Base-by-base conservation (phyloP, 2,329 filamentous ascomycete genomes). In the Diaporthe nobilis region DNA sequence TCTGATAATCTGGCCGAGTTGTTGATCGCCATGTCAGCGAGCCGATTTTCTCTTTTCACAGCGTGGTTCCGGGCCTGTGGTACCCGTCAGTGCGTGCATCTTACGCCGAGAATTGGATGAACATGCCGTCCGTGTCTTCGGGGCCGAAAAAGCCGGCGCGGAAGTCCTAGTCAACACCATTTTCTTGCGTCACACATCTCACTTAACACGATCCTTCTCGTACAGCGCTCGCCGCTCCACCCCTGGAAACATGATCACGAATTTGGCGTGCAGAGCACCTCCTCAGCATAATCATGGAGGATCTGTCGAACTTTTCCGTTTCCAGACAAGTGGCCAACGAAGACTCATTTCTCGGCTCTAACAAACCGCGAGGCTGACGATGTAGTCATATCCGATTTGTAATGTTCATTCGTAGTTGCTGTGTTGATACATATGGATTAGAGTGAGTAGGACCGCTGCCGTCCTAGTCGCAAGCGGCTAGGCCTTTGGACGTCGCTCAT, bases 401-500 rank as follows among this genome's bases (percentile, higher is more conserved):
- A 20, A 57, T 28, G 17, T 58, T 47, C 25, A 67, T 58, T 55
- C 31, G 73, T 31, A 28, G 34, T 34, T 67, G 31, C 31, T 71
- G 20, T 76, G 49, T 61, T 76, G 58, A 20, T 72, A 76, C 75
- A 76, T 58, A 53, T 55, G 55, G 44, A 72, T 60, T 71, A 71
- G 42, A 53, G 67, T 22, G 42, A 68, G 67, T 55, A 58, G 28
- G 39, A 37, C 13, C 6, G 17, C 8, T 47, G 6, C 42, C 44
- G 13, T 55, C 10, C 15, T 10, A 37, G n/a, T 60, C 37, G 34
- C 10, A 4, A 22, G 34, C 7, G 37, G 47, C 13, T 17, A 7
- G 13, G 53, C 15, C 10, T 53, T 12, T 25, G 31, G 9, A 4
- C 37, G n/a, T 34, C 51, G n/a, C 28, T 81, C 79, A 89, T 78